A percentile compares a stretch with the other conserved stretches of the same genome.
These are phyloP conservation scores for Angophora floribunda DNA, from an alignment of 345 rosid genomes.

Conservation along the genomic window DNA sequence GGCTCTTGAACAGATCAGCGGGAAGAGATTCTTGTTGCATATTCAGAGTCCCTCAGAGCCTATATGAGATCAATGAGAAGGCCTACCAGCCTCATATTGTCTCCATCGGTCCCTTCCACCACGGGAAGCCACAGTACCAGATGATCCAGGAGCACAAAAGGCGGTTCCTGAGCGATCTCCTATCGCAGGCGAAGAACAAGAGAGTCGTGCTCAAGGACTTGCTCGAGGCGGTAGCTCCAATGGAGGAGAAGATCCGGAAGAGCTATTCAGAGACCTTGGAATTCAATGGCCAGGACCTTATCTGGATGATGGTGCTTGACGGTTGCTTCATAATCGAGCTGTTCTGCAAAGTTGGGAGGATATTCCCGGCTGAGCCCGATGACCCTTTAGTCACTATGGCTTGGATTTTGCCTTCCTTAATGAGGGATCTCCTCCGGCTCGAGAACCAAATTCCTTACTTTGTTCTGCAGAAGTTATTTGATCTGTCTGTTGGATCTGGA, in stretches of 20 bases:
- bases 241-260: conserved; percentile 39
- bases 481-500: conserved; percentile 19
- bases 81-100: conserved; percentile 55
- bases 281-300: conserved; percentile 19
- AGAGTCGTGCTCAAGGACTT: conserved; percentile 29
- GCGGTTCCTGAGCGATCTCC: conserved; percentile 36
- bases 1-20: conserved; percentile 17
- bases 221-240: conserved; percentile 18
- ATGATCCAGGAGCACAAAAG: conserved; percentile 85
- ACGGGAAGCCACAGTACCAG: conserved; percentile 16
- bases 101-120: conserved; percentile 71
- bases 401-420: conserved; percentile 62
- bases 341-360: conserved; percentile 35
- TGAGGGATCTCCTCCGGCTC: conserved; percentile 45
- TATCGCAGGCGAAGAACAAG: conserved; percentile 9
- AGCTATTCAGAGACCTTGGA: conserved; percentile 51
- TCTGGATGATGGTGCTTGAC: conserved; percentile 65
- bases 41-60: conserved; percentile 29
- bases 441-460: conserved; percentile 71
- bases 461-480: conserved; percentile 44
- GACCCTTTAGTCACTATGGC: conserved; percentile 63
- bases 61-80: conserved; percentile 42
- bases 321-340: conserved; percentile 53
- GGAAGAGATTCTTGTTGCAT: conserved; percentile 32
- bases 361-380: too few species aligned